Percentiles rank a stretch among this genome's conserved stretches.
Evolutionary conservation across 1,284 basidiomycete genomes (phyloP).

Genomic region (Boletellus sp.): DNA sequence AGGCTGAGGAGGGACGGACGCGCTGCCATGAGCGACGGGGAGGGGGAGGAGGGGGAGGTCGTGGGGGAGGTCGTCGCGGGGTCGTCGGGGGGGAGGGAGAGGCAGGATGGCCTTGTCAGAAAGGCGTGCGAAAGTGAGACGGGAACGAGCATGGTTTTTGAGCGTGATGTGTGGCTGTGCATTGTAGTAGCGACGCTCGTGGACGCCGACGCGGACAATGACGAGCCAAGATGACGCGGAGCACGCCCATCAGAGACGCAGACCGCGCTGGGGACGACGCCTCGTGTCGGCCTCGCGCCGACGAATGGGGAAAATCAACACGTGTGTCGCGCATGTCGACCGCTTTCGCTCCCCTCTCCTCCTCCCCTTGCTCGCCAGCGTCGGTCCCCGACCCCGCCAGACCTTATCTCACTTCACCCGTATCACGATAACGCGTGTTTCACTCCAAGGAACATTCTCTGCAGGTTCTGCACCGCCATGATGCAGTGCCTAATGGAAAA

Average conservation of each 20-base stretch:
- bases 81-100: slow-evolving; percentile 15
- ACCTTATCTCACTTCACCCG: slow-evolving; percentile 1
- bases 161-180: slow-evolving; percentile 30
- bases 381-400: background rate
- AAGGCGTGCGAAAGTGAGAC: slow-evolving; percentile 29
- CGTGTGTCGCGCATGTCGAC: slow-evolving; percentile 25
- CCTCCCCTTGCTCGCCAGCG: slow-evolving; percentile 5
- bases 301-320: slow-evolving; percentile 23
- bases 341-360: slow-evolving; percentile 16
- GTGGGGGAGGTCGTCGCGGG: slow-evolving; percentile 15
- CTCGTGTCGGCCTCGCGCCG: slow-evolving; percentile 15
- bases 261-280: background rate
- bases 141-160: slow-evolving; percentile 29
- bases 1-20: slow-evolving; percentile 25
- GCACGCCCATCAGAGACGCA: slow-evolving; percentile 20
- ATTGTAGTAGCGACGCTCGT: background rate
- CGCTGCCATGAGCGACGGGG: slow-evolving; percentile 21
- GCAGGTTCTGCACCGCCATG: background rate
- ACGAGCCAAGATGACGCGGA: no score
- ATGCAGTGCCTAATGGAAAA: background rate
- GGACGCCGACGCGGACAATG: slow-evolving; percentile 14
- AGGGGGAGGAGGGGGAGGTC: slow-evolving; percentile 7
- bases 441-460: background rate
- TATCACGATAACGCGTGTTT: background rate
- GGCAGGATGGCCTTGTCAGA: slow-evolving; percentile 19